Percentiles rank a stretch among this genome's conserved stretches.
Conservation (phyloP, 2,329 filamentous ascomycete genomes). For the Biscogniauxia sp. region DNA sequence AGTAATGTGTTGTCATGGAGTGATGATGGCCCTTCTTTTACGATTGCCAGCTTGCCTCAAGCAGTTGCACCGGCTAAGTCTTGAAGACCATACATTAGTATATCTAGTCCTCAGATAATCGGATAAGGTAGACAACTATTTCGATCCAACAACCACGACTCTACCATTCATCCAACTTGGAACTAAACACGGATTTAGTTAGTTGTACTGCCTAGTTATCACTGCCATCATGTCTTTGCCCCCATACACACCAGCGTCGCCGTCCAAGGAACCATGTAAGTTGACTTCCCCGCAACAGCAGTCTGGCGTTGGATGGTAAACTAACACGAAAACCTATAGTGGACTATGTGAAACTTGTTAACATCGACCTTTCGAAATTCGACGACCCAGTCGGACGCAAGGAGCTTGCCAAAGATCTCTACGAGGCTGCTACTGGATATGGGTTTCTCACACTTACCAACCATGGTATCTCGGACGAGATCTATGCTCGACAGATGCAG, state of each 20-base stretch:
- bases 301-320: too few relatives aligned
- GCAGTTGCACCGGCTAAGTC: not conserved
- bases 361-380: constrained; percentile 29
- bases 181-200: too few relatives aligned
- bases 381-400: constrained; percentile 25
- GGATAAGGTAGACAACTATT: constrained; percentile 7
- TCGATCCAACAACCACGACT: not conserved
- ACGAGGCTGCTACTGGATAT: constrained; percentile 28
- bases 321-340: not conserved
- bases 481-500: constrained; percentile 26
- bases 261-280: constrained; percentile 28
- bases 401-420: constrained; percentile 29
- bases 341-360: constrained; percentile 30
- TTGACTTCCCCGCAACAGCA: constrained; percentile 43
- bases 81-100: not conserved
- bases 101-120: constrained; percentile 6
- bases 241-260: constrained; percentile 7
- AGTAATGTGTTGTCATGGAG: not conserved
- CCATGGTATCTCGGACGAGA: constrained; percentile 29
- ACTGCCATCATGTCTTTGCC: constrained; percentile 3
- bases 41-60: not conserved
- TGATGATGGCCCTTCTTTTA: not conserved
- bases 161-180: not conserved
- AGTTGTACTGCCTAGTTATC: not conserved
- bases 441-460: constrained; percentile 28